Evolutionary conservation across 1,284 basidiomycete species (phyloP).

Genomic region (Marasmius oreades): DNA sequence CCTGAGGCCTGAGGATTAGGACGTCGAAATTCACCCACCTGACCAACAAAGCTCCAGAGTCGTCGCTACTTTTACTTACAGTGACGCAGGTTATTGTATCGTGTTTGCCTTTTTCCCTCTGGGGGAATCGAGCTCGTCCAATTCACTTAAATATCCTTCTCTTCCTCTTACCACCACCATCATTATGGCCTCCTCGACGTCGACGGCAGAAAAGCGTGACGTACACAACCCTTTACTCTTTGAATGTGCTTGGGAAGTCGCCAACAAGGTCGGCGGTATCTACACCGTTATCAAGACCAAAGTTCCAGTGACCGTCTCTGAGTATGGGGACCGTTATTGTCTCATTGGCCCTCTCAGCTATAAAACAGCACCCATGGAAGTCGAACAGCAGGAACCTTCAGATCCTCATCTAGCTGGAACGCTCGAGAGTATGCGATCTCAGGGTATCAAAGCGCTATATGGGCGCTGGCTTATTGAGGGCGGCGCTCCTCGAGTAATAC

Average conservation of each 20-base stretch:
- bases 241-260: slow-evolving; percentile 93
- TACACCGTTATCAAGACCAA: slow-evolving; percentile 99
- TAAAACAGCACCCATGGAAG: slow-evolving; percentile 98
- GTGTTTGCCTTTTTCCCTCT: too few species aligned
- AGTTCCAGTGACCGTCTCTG: slow-evolving; percentile 93
- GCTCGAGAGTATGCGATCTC: slow-evolving; percentile 75
- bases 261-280: slow-evolving; percentile 97
- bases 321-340: slow-evolving; percentile 89
- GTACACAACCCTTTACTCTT: slow-evolving; percentile 79
- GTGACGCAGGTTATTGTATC: too few species aligned
- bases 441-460: slow-evolving; percentile 93
- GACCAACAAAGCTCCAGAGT: too few species aligned
- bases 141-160: background rate
- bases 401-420: slow-evolving; percentile 69
- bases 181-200: slow-evolving; percentile 1
- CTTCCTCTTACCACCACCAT: slow-evolving; percentile 11
- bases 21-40: too few species aligned
- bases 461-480: slow-evolving; percentile 98
- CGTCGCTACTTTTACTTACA: too few species aligned
- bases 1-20: too few species aligned
- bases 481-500: slow-evolving; percentile 88
- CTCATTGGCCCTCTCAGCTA: slow-evolving; percentile 95
- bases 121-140: too few species aligned
- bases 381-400: slow-evolving; percentile 86
- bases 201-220: slow-evolving; percentile 52